phyloP scores from a whole-genome alignment of 805 yeast genomes.

The Starmera caribaea region DNA sequence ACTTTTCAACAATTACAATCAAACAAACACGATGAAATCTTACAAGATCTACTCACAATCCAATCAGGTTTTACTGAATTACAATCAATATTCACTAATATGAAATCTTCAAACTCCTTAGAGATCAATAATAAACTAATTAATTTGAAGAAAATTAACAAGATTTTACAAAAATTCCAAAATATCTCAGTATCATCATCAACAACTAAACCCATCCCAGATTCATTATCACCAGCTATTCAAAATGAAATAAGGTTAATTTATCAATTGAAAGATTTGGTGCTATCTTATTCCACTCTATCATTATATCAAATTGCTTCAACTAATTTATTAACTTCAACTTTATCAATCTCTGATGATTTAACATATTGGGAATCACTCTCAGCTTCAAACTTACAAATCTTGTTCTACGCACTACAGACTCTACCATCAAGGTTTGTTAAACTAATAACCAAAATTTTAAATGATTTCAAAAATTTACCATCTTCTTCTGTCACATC shows the following conservation, averaged over 20 bases:
- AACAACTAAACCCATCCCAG: too few species aligned
- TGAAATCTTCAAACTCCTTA: neutral
- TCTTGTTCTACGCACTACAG: conserved; percentile 30
- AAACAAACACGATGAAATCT: neutral
- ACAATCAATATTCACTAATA: neutral
- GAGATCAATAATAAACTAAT: conserved; percentile 1
- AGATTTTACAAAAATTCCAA: conserved; percentile 5
- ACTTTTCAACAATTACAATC: too few species aligned
- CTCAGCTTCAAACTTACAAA: conserved; percentile 21
- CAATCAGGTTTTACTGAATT: neutral
- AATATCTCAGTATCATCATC: conserved; percentile 3
- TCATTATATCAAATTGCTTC: conserved; percentile 25
- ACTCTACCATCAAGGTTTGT: conserved; percentile 21
- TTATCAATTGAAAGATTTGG: conserved; percentile 17
- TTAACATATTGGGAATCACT: conserved; percentile 37
- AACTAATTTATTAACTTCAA: conserved; percentile 26
- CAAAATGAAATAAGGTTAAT: conserved; percentile 7
- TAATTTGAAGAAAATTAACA: conserved; percentile 4
- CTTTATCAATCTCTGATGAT: conserved; percentile 34
- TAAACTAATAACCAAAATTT: conserved; percentile 9
- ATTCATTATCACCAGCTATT: neutral
- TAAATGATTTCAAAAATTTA: conserved; percentile 16
- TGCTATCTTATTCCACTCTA: conserved; percentile 22
- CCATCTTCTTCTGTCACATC: conserved; percentile 3
- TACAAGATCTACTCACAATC: neutral